Percentiles rank a stretch among this genome's conserved stretches.
Conservation (phyloP, 345 rosid species). For the Heritiera littoralis region DNA sequence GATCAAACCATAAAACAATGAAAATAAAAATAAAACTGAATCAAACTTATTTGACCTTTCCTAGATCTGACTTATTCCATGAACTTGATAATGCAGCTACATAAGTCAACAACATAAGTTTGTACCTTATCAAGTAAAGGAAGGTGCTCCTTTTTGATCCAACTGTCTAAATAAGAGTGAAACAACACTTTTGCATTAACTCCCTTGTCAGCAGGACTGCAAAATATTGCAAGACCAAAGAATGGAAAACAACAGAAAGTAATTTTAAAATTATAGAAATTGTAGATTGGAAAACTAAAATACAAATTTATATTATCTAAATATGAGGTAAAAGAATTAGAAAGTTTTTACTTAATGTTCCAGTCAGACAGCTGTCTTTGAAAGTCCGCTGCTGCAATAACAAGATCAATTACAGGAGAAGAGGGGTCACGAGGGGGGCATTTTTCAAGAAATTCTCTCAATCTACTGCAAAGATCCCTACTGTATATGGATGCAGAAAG, state of each 20-base stretch:
- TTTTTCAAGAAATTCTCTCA: conserved; percentile 70
- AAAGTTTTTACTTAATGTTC: conserved; percentile 54
- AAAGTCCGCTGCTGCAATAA: conserved; percentile 87
- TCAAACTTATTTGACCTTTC: not conserved
- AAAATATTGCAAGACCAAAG: conserved; percentile 29
- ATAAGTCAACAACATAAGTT: conserved; percentile 10
- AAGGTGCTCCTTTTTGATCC: conserved; percentile 84
- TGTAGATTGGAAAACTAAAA: not conserved
- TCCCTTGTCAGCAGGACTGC: conserved; percentile 84
- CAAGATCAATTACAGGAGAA: conserved; percentile 78
- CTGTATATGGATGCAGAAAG: conserved; percentile 77
- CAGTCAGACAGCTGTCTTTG: conserved; percentile 81
- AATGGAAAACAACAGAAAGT: not conserved
- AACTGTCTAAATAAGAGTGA: conserved; percentile 67
- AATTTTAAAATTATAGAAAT: too few relatives aligned
- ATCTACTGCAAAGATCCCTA: conserved; percentile 77
- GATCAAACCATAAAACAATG: too few relatives aligned
- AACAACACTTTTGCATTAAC: conserved; percentile 84
- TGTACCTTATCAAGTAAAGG: conserved; percentile 79
- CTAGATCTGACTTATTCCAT: not conserved
- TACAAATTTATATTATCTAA: not conserved
- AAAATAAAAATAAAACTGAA: too few relatives aligned
- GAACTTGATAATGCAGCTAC: not conserved
- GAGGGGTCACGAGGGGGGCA: conserved; percentile 92
- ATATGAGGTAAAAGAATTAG: not conserved